Base-by-base conservation (phyloP, 345 rosid genomes). In the Populus nigra region DNA sequence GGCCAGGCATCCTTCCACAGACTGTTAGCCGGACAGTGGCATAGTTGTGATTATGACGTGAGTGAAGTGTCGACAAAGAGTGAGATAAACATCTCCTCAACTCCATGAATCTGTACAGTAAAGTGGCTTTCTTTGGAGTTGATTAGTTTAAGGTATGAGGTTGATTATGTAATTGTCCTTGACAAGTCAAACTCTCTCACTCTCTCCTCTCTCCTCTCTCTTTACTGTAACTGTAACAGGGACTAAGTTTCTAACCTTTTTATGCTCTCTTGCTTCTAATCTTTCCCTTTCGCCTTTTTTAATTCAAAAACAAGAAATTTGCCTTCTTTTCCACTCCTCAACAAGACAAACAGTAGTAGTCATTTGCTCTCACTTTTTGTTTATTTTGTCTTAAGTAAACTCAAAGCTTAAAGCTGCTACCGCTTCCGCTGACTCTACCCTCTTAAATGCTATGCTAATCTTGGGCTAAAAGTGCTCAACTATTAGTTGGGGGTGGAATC, bases 261-360 rank as follows among this genome's bases (percentile, higher is more conserved):
- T 20, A 29, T 31, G 3, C 10, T 67, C 38, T 67, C 27, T 12
- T 69, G 50, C 17, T 69, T 69, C 31, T 15, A 0, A 1, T 70
- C 73, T 70, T 45, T 70, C 3, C 33, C 18, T 71, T 47, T 71
- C 8, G n/a, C 38, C 31, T 36, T 1, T 43, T 27, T 36, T 8
- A 63, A 36, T 65, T 22, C 49, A 68, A 68, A 68, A 39, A 39
- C 45, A 12, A 38, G 20, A 12, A 38, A 36, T 27, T 25, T 49
- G 15, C 73, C 61, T 71, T 71, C 38, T 71, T 71, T 70, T 71
- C 62, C 17, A 71, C 72, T 41, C 72, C 22, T 41, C 50, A 17
- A 69, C 25, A 11, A 20, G n/a, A 36, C 43, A 67, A 22, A 53
- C 8, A 57, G 50, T 13, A 47, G 13, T n/a, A 9, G 63, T 57